These are phyloP conservation scores for Phaeotremella skinneri DNA, from an alignment of 768 basidiomycete genomes.

Conservation along the genomic window DNA sequence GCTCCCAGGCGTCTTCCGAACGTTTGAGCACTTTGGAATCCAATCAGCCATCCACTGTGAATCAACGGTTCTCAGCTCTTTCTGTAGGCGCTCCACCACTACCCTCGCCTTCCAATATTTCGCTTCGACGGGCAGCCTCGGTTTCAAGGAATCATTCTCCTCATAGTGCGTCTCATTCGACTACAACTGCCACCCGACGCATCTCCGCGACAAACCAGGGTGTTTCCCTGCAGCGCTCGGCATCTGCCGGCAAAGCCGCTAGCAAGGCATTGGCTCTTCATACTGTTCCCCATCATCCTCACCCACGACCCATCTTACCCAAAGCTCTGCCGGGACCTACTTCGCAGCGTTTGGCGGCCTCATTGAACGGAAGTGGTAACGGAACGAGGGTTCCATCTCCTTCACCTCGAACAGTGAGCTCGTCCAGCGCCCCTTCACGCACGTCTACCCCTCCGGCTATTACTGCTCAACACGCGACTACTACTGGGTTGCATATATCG, in stretches of 20 bases:
- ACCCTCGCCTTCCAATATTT: background rate
- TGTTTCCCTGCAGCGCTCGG: conserved; percentile 17
- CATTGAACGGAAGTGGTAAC: background rate
- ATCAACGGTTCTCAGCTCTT: background rate
- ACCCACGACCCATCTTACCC: conserved; percentile 30
- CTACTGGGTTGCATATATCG: too few species aligned
- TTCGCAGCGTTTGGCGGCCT: background rate
- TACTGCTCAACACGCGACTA: background rate
- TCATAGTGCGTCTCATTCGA: conserved; percentile 1
- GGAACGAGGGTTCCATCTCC: background rate
- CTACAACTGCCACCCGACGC: conserved; percentile 18
- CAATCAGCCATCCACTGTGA: background rate
- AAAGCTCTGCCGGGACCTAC: conserved; percentile 16
- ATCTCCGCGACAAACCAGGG: conserved; percentile 27
- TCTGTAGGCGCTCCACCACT: background rate
- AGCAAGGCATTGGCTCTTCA: conserved; percentile 33
- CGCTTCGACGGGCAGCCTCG: conserved; percentile 19
- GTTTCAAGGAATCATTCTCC: conserved; percentile 7
- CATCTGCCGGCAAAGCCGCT: conserved; percentile 32
- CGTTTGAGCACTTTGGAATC: too few species aligned
- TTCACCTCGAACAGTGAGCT: background rate
- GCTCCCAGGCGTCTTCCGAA: too few species aligned
- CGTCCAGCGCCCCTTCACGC: background rate
- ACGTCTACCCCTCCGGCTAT: background rate
- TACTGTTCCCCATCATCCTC: conserved; percentile 23